Evolutionary conservation across 352 stramenopile genomes (phyloP), one percentile per base, ranked within the genome.

Genomic region (Phytopythium boreale): DNA sequence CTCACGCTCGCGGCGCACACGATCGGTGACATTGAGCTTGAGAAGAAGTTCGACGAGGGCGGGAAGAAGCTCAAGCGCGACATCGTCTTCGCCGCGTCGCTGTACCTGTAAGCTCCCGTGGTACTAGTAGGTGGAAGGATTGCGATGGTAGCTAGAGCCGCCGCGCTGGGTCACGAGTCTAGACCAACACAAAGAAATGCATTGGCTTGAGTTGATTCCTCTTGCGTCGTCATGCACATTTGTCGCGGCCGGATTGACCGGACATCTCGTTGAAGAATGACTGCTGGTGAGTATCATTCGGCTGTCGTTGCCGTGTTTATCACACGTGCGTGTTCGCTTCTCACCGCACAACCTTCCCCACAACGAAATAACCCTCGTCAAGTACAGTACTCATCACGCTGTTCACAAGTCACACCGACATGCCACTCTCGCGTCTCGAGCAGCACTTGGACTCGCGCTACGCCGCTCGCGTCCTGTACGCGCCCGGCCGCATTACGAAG

Each of bases 31-130:
- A 79, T 96, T 26, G 95, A 98, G 66, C 84, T 99, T 4, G 88
- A 98, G 79, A 89, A 95, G 52, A 99, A 99, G 77, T 99, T 99
- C 67, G 93, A 98, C 37, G 94, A 98, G 64, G 96, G 95, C 49
- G 89, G 93, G 68, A 97, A 98, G 70, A 95, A 98, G 62, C 96
- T 99, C 70, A 98, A 98, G 78, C 92, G 98, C 58, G 98, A 99
- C 71, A 99, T 99, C 77, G 97, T 99, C 15, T 99, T 99, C 89
- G 97, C 91, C n/a, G 97, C 93, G 55, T 99, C 96, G 43, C 81
- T 99, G 34, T 99, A 99, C 70, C 73, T 99, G 62, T 99, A 95
- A 19, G 26, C 36, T 19, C 20, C 1, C 10, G 39, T n/a, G n/a
- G n/a, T n/a, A n/a, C n/a, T n/a, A 14, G 34, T 36, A 50, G 43